Base-by-base conservation (phyloP, 805 yeast species). In the Komagataella populi region DNA sequence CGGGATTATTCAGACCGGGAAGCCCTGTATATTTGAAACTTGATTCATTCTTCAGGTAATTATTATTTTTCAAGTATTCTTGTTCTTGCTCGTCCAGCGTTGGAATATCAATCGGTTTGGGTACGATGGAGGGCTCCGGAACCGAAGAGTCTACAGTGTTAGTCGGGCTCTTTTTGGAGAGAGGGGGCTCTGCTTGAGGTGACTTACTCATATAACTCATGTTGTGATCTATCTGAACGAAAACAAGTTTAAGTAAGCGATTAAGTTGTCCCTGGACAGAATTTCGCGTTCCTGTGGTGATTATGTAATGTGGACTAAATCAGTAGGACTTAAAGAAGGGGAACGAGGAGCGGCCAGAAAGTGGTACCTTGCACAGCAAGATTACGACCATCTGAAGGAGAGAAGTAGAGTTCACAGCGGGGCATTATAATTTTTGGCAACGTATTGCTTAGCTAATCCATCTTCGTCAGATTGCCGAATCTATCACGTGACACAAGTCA, bases 1-100 rank as follows among this genome's bases (percentile, higher is more conserved):
- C 95, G 54, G 73, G 72, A 52, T 57, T 60, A 50, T 66, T 65
- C 3, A 62, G 59, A 2, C 71, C 71, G 1, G 67, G 64, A 16
- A 67, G 59, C 23, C 60, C 63, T 44, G 57, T 55, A 51, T 65
- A 64, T 18, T 56, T 59, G 52, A 58, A 60, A 23, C 57, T 63
- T 49, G 63, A 61, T 44, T 64, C 68, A 50, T 63, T 64, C 47
- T 59, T 63, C 20, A 63, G 51, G 43, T 58, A 59, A 39, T 61
- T 61, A 45, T 63, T 61, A 49, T 58, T 60, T 46, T 62, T 66
- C 43, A 64, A 56, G 51, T 62, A 67, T 23, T 52, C 56, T 12
- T 62, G 52, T 48, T 67, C 70, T 54, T 67, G 71, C 23, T 62
- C 64, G n/a, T 62, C 56, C 0, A 67, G 59, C 2, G 67, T 49